Conservation (phyloP, 2,329 filamentous ascomycete genomes). For the Aschersonia sp. region DNA sequence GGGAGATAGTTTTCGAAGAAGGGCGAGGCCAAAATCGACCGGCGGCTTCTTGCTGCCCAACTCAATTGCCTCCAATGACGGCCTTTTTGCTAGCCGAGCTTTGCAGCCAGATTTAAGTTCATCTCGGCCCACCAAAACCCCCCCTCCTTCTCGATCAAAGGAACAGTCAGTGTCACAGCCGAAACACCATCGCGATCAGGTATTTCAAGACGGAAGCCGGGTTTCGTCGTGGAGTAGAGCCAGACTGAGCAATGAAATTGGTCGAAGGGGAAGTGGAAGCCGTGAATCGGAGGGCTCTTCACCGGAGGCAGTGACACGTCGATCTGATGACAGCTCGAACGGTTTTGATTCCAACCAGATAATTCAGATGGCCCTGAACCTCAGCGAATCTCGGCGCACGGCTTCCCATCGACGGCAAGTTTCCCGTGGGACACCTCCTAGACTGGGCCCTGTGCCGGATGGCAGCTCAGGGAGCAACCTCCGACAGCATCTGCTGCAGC, state of each 20-base stretch:
- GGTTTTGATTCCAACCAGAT: conserved; percentile 77
- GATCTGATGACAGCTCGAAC: conserved; percentile 16
- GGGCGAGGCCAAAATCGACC: conserved; percentile 27
- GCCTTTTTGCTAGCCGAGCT: conserved; percentile 8
- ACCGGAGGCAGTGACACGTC: not conserved
- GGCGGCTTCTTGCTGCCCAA: conserved; percentile 38
- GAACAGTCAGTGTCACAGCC: not conserved
- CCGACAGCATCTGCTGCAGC: conserved; percentile 56
- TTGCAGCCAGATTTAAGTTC: not conserved
- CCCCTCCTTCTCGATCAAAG: conserved; percentile 1
- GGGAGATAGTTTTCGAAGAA: conserved; percentile 14
- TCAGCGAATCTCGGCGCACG: conserved; percentile 66
- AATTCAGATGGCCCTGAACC: conserved; percentile 77
- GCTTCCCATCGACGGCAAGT: conserved; percentile 40
- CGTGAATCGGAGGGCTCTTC: not conserved
- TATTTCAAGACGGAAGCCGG: not conserved
- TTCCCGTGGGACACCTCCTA: conserved; percentile 34
- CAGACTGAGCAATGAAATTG: not conserved
- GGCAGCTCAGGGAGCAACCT: conserved; percentile 42
- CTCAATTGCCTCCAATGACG: conserved; percentile 17
- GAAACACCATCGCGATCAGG: not conserved
- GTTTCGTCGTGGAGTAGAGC: not conserved
- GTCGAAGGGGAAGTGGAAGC: not conserved
- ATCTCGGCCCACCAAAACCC: not conserved
- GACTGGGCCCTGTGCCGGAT: conserved; percentile 36